Conservation (phyloP, 805 yeast species). For the Nakazawaea peltata region DNA sequence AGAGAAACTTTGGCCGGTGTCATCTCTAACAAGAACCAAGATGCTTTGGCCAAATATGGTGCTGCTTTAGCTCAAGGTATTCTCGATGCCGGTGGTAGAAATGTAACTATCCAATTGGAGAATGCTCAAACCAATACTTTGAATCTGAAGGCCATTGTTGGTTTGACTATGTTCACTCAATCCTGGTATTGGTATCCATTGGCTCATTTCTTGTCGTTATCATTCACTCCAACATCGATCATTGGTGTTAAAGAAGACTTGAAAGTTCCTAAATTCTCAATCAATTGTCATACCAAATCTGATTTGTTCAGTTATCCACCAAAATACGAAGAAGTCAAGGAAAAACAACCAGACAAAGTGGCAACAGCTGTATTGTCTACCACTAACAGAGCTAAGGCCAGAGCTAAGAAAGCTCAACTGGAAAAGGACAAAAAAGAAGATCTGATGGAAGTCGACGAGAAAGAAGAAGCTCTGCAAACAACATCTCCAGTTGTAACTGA, state of each 20-base stretch:
- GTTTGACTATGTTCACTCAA: conserved; percentile 82
- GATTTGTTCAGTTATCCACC: conserved; percentile 87
- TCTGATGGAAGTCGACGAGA: conserved; percentile 26
- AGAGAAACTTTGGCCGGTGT: conserved; percentile 69
- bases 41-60: conserved; percentile 95
- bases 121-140: conserved; percentile 83
- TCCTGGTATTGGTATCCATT: conserved; percentile 99
- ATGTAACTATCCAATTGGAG: conserved; percentile 89
- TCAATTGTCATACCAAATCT: conserved; percentile 75
- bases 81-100: conserved; percentile 97
- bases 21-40: conserved; percentile 86
- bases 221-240: conserved; percentile 87
- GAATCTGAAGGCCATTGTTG: conserved; percentile 87
- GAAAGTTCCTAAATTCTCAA: conserved; percentile 75
- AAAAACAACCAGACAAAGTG: conserved; percentile 79
- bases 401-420: conserved; percentile 63
- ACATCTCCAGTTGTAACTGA: conserved; percentile 21
- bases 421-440: conserved; percentile 47
- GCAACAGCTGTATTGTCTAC: conserved; percentile 93
- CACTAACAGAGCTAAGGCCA: conserved; percentile 87
- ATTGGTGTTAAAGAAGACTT: conserved; percentile 82
- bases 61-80: conserved; percentile 97
- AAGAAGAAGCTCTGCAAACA: conserved; percentile 31
- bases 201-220: conserved; percentile 84
- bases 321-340: conserved; percentile 68